These are phyloP conservation scores for Castanea sativa DNA, from an alignment of 306 rosid genomes.

Conservation along the genomic window DNA sequence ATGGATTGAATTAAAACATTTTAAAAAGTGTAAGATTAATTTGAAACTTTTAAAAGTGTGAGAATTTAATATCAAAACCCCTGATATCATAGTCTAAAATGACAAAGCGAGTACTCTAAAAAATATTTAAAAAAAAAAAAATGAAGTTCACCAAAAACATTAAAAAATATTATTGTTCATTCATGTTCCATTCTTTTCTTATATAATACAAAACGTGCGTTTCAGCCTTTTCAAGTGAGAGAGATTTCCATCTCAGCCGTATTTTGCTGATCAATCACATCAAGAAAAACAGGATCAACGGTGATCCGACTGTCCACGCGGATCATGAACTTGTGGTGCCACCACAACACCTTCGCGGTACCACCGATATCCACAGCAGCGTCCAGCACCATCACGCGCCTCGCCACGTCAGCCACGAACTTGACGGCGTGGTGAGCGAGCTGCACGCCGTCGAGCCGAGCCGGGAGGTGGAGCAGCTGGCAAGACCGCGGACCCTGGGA, in stretches of 20 bases:
- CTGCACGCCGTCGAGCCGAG: conserved; percentile 56
- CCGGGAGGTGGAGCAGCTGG: conserved; percentile 68
- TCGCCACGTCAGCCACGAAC: conserved; percentile 56
- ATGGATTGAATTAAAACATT: too few species aligned
- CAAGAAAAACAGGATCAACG: conserved; percentile 85
- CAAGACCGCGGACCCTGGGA: conserved; percentile 70
- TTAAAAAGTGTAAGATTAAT: too few species aligned
- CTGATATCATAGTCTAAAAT: too few species aligned
- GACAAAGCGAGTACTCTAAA: too few species aligned
- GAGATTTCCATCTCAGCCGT: conserved; percentile 47
- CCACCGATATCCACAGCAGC: conserved; percentile 70
- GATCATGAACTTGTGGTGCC: conserved; percentile 68
- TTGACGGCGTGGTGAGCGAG: conserved; percentile 62
- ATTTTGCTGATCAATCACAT: conserved; percentile 69
- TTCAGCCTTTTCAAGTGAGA: neutral
- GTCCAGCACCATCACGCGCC: conserved; percentile 72
- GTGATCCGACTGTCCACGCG: conserved; percentile 78
- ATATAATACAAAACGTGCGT: too few species aligned
- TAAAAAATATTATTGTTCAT: too few species aligned
- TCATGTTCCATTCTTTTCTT: too few species aligned
- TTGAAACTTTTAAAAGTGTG: too few species aligned
- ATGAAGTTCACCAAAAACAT: too few species aligned
- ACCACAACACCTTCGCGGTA: conserved; percentile 67
- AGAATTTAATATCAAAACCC: too few species aligned
- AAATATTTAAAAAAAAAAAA: neutral